phyloP scores from a whole-genome alignment of 2,329 filamentous ascomycete genomes.

The Chalaropsis thielavioides region DNA sequence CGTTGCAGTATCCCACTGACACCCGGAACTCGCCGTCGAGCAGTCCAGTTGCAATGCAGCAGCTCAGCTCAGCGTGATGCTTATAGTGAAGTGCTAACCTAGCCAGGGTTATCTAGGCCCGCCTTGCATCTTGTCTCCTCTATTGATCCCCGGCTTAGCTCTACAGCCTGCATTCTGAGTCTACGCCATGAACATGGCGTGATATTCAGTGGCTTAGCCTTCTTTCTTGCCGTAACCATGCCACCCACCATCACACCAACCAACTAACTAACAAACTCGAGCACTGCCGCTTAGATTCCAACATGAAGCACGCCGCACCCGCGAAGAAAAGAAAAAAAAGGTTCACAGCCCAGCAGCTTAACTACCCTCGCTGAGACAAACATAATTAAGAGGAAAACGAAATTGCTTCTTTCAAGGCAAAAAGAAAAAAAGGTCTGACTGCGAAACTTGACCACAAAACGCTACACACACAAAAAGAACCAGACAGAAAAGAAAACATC shows the following conservation, averaged over 20 bases:
- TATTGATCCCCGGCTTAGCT: neutral
- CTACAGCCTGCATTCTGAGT: neutral
- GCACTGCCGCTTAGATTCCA: too few relatives aligned
- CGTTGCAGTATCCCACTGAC: neutral
- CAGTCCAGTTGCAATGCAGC: neutral
- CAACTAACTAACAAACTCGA: neutral
- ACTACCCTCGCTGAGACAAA: neutral
- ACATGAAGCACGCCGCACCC: too few relatives aligned
- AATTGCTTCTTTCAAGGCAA: neutral
- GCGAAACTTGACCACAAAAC: neutral
- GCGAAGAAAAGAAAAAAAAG: too few relatives aligned
- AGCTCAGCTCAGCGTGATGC: neutral
- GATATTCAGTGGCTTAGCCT: neutral
- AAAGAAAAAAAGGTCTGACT: neutral
- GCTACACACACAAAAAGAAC: neutral
- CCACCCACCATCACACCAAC: neutral
- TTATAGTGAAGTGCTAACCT: neutral
- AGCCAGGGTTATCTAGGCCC: neutral
- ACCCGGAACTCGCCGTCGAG: neutral
- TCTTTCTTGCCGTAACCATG: neutral
- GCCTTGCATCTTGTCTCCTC: neutral
- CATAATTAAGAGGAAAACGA: neutral
- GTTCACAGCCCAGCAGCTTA: neutral
- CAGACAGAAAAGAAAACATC: neutral
- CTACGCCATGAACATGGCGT: neutral